Evolutionary conservation across 2,329 filamentous ascomycete species (phyloP), one percentile per base, ranked within the genome.

Genomic region (Trichocomaceae sp.): DNA sequence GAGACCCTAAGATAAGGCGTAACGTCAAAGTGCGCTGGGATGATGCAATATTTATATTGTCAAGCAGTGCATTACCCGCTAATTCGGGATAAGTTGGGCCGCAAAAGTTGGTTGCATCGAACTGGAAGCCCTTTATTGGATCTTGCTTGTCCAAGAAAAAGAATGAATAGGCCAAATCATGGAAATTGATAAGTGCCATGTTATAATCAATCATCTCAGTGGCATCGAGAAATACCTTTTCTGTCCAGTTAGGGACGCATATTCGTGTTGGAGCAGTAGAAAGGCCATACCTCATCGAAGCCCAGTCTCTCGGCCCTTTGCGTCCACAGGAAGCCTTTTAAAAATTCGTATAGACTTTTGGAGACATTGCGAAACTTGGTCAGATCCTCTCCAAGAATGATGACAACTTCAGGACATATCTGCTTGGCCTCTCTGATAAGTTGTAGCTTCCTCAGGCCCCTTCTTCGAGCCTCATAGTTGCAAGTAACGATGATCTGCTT

Each of bases 401-500:
- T 84, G 50, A 96, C 83, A 15, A 95, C 81, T 55, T 95, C 88
- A 0, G 91, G 90, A 61, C 90, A 96, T 26, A 85, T 70, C 62
- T 79, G 83, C 71, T 83, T 88, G 3, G 92, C 93, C 59, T 96
- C 90, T 52, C 79, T 81, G 66, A 96, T 84, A 60, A 90, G 81
- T 78, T 95, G 90, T 57, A 97, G 79, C 75, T 99, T 97, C 69
- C 81, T 69, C 44, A 78, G 60, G 9, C 75, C 80, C 57, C 81
- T 80, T 50, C 83, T 76, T 35, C 92, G 84, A 20, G 92, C 92
- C 67, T 88, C 88, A 70, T 97, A 97, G 73, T 97, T 97, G 79
- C 89, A 95, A 4, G 90, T 95, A 20, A 91, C 89, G 41, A 93
- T 79, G 54, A 96, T 96, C 68, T 90, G 88, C 72, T 96, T 96